A percentile compares a stretch with the other conserved stretches of the same genome.
Evolutionary conservation across 192 early-diverging fungal species (phyloP).

Genomic region (Diversispora epigaea): DNA sequence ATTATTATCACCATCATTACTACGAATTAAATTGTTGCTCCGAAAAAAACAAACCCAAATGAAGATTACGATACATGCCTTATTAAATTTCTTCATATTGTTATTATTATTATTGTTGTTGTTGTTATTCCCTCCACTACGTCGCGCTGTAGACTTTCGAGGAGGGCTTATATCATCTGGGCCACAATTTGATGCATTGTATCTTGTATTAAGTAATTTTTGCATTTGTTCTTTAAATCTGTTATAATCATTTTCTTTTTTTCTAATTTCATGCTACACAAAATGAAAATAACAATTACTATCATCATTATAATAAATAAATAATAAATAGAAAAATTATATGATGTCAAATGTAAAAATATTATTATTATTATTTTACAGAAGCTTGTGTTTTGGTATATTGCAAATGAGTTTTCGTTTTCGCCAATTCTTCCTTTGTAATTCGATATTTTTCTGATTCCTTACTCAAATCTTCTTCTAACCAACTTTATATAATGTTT

Average conservation of each 20-base stretch:
- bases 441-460: conserved; percentile 40
- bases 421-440: conserved; percentile 50
- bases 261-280: conserved; percentile 28
- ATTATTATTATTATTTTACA: conserved; percentile 33
- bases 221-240: conserved; percentile 32
- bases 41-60: background rate
- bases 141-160: background rate
- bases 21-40: background rate
- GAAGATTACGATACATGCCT: too few species aligned
- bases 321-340: background rate
- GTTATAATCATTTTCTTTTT: conserved; percentile 21
- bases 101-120: too few species aligned
- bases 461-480: conserved; percentile 35
- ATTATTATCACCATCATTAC: conserved; percentile 8
- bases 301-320: too few species aligned
- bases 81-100: too few species aligned
- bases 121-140: too few species aligned
- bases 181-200: conserved; percentile 4
- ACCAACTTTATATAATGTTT: conserved; percentile 14
- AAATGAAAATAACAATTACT: background rate
- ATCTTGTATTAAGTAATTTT: conserved; percentile 21
- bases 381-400: conserved; percentile 52
- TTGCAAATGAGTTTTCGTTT: conserved; percentile 50
- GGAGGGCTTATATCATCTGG: conserved; percentile 8
- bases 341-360: background rate